Evolutionary conservation across 371 early-diverging fungal genomes (phyloP).

Genomic region (Chytridium lagenaria): DNA sequence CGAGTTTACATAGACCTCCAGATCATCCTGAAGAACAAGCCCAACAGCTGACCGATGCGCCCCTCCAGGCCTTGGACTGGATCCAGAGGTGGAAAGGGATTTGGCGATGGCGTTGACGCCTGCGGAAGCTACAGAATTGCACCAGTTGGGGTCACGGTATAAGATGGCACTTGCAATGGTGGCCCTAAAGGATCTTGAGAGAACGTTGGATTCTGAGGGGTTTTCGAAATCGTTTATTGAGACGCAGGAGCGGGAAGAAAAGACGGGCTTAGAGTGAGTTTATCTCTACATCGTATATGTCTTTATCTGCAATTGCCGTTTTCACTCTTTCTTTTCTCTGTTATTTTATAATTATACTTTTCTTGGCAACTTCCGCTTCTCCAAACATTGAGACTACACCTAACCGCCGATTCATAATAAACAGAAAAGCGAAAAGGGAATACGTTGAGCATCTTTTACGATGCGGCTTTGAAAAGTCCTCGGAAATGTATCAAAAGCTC

Average conservation of each 20-base stretch:
- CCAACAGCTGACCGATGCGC: too few relatives aligned
- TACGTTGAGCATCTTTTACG: background rate
- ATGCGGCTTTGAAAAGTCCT: background rate
- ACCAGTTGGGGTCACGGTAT: background rate
- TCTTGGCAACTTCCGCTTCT: background rate
- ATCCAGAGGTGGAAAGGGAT: background rate
- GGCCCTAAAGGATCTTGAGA: background rate
- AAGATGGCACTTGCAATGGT: background rate
- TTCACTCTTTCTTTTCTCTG: too few relatives aligned
- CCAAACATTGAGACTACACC: background rate
- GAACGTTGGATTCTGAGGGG: slow-evolving; percentile 1
- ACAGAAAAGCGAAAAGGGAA: background rate
- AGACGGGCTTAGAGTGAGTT: slow-evolving; percentile 8
- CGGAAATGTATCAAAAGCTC: background rate
- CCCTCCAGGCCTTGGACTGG: too few relatives aligned
- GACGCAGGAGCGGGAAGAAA: background rate
- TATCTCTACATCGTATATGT: too few relatives aligned
- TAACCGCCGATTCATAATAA: background rate
- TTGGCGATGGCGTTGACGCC: slow-evolving; percentile 3
- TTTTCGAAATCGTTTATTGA: slow-evolving; percentile 17
- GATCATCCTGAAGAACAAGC: too few relatives aligned
- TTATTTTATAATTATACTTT: background rate
- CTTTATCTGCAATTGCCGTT: too few relatives aligned
- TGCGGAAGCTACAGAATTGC: slow-evolving; percentile 3
- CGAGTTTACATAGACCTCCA: too few relatives aligned